Percentiles rank a stretch among this genome's conserved stretches.
These are phyloP conservation scores for Begonia fuchsioides DNA, from an alignment of 306 rosid genomes.

Conservation along the genomic window DNA sequence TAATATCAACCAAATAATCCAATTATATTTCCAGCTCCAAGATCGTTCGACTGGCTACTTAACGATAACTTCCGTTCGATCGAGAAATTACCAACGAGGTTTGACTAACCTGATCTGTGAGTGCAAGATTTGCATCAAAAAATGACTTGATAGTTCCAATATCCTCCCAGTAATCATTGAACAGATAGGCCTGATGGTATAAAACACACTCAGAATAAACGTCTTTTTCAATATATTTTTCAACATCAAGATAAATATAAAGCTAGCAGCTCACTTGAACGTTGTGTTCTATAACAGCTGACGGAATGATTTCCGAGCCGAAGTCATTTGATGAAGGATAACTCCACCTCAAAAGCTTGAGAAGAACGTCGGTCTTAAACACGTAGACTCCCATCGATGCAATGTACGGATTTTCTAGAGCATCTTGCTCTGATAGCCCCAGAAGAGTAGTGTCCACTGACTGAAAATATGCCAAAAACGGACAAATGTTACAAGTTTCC, in stretches of 20 bases:
- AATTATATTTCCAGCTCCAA: slow-evolving; percentile 12
- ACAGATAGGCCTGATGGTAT: slow-evolving; percentile 87
- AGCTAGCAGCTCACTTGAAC: slow-evolving; percentile 38
- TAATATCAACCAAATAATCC: too few relatives aligned
- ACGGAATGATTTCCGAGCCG: slow-evolving; percentile 90
- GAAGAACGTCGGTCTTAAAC: slow-evolving; percentile 64
- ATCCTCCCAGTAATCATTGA: slow-evolving; percentile 98
- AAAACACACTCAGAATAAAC: too few relatives aligned
- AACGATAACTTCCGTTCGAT: too few relatives aligned
- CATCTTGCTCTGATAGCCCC: slow-evolving; percentile 65
- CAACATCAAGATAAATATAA: not conserved
- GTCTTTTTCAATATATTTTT: too few relatives aligned
- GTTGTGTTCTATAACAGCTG: slow-evolving; percentile 71
- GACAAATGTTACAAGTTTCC: too few relatives aligned
- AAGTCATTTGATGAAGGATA: slow-evolving; percentile 72
- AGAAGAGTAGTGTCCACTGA: slow-evolving; percentile 71
- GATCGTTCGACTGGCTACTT: slow-evolving; percentile 3
- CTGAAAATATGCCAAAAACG: too few relatives aligned
- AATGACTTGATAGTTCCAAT: slow-evolving; percentile 90
- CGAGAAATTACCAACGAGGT: too few relatives aligned
- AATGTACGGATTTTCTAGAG: slow-evolving; percentile 48
- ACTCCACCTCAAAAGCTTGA: slow-evolving; percentile 50
- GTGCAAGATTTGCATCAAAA: slow-evolving; percentile 83
- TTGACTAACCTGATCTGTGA: slow-evolving; percentile 66
- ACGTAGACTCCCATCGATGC: slow-evolving; percentile 99